Conservation (phyloP, 805 yeast species). For the Cyberlindnera euphorbiae region DNA sequence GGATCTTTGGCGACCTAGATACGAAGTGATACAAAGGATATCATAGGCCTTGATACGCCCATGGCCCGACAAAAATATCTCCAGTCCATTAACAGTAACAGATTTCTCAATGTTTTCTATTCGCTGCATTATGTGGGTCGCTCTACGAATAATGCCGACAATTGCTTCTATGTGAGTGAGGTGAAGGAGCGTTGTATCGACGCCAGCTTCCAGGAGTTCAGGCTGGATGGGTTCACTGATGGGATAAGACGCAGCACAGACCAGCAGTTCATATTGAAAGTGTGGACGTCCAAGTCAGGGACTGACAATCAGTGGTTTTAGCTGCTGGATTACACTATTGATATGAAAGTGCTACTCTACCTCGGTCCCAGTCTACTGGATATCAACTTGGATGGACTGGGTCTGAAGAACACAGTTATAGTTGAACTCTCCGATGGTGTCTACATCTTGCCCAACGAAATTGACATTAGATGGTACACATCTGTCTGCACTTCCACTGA, state of each 20-base stretch:
- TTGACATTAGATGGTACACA: conserved; percentile 11
- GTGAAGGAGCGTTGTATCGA: conserved; percentile 24
- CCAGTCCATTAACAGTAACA: conserved; percentile 26
- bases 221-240: conserved; percentile 9
- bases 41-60: conserved; percentile 14
- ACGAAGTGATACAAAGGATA: conserved; percentile 15
- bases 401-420: conserved; percentile 8
- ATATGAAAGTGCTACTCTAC: conserved; percentile 8
- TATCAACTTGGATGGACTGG: conserved; percentile 1
- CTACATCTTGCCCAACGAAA: conserved; percentile 13
- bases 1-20: conserved; percentile 3
- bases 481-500: conserved; percentile 3
- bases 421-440: conserved; percentile 13
- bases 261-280: conserved; percentile 7
- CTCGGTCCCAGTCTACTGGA: not conserved
- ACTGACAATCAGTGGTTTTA: conserved; percentile 4
- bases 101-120: conserved; percentile 32
- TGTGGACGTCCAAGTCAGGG: conserved; percentile 10
- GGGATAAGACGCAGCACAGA: conserved; percentile 1
- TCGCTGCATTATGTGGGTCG: conserved; percentile 33
- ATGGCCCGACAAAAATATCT: conserved; percentile 24
- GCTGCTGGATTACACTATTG: conserved; percentile 5
- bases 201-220: conserved; percentile 28
- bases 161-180: conserved; percentile 34
- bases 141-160: too few species aligned